phyloP scores from a whole-genome alignment of 352 stramenopile genomes.

The Phytophthora multivora region DNA sequence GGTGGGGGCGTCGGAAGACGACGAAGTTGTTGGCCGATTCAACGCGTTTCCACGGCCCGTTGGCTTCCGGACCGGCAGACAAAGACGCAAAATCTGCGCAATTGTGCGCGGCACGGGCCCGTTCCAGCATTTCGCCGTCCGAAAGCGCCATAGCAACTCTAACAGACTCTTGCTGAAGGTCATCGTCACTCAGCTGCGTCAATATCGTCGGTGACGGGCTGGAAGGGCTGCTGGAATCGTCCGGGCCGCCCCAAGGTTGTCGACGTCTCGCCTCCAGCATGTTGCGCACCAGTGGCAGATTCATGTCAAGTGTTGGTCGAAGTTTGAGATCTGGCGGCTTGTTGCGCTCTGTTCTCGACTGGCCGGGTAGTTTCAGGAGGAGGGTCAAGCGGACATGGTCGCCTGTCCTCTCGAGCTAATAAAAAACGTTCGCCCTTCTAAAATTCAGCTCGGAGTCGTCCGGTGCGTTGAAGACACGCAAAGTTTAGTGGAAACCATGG shows the following conservation, averaged over 20 bases:
- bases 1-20: slow-evolving; percentile 13
- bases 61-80: slow-evolving; percentile 17
- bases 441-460: too few relatives aligned
- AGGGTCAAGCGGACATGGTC: too few relatives aligned
- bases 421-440: too few relatives aligned
- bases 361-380: too few relatives aligned
- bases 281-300: slow-evolving; percentile 2
- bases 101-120: slow-evolving; percentile 16
- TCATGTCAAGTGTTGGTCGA: slow-evolving; percentile 1
- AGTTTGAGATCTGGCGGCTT: background rate
- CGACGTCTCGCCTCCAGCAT: slow-evolving; percentile 6
- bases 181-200: slow-evolving; percentile 25
- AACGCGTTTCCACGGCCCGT: slow-evolving; percentile 29
- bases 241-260: background rate
- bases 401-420: too few relatives aligned
- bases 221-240: background rate
- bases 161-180: slow-evolving; percentile 8
- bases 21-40: slow-evolving; percentile 19
- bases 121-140: slow-evolving; percentile 23
- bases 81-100: slow-evolving; percentile 16
- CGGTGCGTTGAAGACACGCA: too few relatives aligned
- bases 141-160: background rate
- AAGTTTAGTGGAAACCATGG: too few relatives aligned
- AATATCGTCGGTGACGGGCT: slow-evolving; percentile 5
- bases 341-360: too few relatives aligned